Evolutionary conservation across 176 grass and related monocot species (phyloP).

Genomic region (Hordeum vulgare): MorexV3_pseudomolecules_assembly NC_058519.1:186494581-186495080

Average conservation of each 20-base stretch:
- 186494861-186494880: neutral
- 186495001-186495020: no score
- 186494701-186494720: no score
- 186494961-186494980: neutral
- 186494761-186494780: no score
- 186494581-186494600: neutral
- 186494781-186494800: no score
- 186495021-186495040: neutral
- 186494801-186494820: neutral
- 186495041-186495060: no score
- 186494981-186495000: no score
- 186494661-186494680: neutral
- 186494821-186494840: neutral
- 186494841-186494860: neutral
- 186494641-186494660: neutral
- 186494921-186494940: neutral
- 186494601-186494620: neutral
- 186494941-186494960: neutral
- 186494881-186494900: slow-evolving; percentile 6
- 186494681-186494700: neutral
- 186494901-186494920: slow-evolving; percentile 9
- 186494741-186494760: no score
- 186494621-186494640: neutral
- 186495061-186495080: no score
- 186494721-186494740: no score